Evolutionary conservation across 768 basidiomycete genomes (phyloP).

Genomic region (Mycena polygramma): DNA sequence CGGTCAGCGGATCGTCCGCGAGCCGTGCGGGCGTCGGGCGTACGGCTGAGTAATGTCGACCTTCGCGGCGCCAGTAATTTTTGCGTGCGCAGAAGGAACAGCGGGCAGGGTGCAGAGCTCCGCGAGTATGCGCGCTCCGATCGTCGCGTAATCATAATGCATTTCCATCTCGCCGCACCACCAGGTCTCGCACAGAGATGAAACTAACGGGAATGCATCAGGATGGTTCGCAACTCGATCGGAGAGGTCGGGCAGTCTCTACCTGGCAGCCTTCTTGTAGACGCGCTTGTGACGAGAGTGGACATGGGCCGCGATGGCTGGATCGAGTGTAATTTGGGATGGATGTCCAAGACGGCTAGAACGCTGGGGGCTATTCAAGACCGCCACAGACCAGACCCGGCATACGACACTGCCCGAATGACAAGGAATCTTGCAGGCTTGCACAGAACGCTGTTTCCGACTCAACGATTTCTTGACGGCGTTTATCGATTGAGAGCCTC

Average conservation of each 20-base stretch:
- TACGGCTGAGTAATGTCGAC: slow-evolving; percentile 18
- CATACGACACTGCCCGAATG: too few relatives aligned
- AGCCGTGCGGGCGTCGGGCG: slow-evolving; percentile 30
- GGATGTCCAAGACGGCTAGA: too few relatives aligned
- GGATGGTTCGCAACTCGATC: neutral
- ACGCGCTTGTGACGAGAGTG: too few relatives aligned
- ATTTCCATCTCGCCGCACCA: slow-evolving; percentile 39
- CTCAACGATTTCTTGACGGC: too few relatives aligned
- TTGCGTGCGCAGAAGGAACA: slow-evolving; percentile 12
- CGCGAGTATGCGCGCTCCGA: slow-evolving; percentile 27
- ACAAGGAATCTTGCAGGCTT: too few relatives aligned
- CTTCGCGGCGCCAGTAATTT: slow-evolving; percentile 33
- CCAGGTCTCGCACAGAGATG: slow-evolving; percentile 31
- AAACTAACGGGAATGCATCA: slow-evolving; percentile 17
- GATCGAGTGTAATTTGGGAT: too few relatives aligned
- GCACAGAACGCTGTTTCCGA: too few relatives aligned
- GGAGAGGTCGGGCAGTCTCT: too few relatives aligned
- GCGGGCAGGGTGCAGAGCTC: slow-evolving; percentile 31
- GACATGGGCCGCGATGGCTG: too few relatives aligned
- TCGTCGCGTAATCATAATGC: slow-evolving; percentile 33
- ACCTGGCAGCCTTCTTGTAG: slow-evolving; percentile 29
- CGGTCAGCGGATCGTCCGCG: slow-evolving; percentile 25
- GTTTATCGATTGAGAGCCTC: too few relatives aligned
- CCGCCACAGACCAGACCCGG: too few relatives aligned
- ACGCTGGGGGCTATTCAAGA: too few relatives aligned